Base-by-base conservation (phyloP, 768 basidiomycete species). In the Mycena leptocephala region DNA sequence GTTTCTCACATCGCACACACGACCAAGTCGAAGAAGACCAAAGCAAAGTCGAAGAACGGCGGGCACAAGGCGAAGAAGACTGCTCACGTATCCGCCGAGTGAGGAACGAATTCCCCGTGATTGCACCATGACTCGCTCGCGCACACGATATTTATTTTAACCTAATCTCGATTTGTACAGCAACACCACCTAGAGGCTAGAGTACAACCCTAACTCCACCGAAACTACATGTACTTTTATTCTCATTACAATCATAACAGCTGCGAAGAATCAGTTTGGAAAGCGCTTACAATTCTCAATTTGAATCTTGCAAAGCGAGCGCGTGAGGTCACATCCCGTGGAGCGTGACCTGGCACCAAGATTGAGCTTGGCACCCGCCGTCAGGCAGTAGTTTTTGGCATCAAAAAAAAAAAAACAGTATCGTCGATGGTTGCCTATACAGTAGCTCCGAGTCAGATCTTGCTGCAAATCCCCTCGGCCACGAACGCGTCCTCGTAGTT, bases 81-180 rank as follows among this genome's bases (percentile, higher is more conserved):
- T 20, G 32, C 41, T 30, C 64, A 51, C 37, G 61, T 13, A 39
- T 48, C 64, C 46, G 32, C 46, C 18, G 64, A 58, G 39, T 56
- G 67, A 58, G 24, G 67, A 24, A 30, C 53, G 53, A 39, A n/a
- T 26, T 28, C 37, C 3, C 30, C 16, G 26, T 37, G 11, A 18
- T 8, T 11, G 33, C 26, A 51, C 48, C 24, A 51, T 24, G 48
- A 51, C 24, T 51, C n/a, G 26, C 37, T 58, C 58, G 28, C 32
- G n/a, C 56, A 58, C 35, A 41, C 35, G 16, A 26, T 13, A 66
- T 16, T n/a, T 24, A 51, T 39, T 16, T 6, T 66, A 66, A 66
- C 39, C 46, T 28, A 48, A 48, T 32, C 46, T 66, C 64, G 64
- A 66, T 51, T 35, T 66, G 32, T 51, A 66, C 46, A 30, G n/a